These are phyloP conservation scores for Chaetoscypha palmicola DNA, from an alignment of 2,329 filamentous ascomycete genomes.

Conservation along the genomic window DNA sequence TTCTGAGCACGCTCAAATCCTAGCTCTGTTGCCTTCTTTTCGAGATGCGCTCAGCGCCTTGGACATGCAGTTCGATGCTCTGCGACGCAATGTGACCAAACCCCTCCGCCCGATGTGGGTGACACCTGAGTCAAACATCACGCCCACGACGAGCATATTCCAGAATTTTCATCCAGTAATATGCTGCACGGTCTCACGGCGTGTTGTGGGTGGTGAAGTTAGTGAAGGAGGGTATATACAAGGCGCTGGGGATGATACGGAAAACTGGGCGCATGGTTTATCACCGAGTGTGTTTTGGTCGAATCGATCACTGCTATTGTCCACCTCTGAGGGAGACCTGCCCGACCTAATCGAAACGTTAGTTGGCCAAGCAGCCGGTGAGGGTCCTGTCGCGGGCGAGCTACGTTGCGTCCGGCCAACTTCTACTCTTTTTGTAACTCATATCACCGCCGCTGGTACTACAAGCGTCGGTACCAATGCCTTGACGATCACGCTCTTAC, in stretches of 20 bases:
- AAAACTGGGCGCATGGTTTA: constrained; percentile 82
- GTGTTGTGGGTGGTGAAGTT: constrained; percentile 61
- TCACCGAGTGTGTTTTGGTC: constrained; percentile 76
- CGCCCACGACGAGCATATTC: constrained; percentile 38
- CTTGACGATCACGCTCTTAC: constrained; percentile 35
- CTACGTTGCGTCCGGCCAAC: constrained; percentile 25
- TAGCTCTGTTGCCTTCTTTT: constrained; percentile 47
- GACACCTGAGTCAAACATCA: constrained; percentile 56
- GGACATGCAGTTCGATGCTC: constrained; percentile 47
- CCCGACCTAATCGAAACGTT: constrained; percentile 43
- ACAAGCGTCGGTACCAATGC: background rate
- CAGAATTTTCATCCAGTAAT: constrained; percentile 64
- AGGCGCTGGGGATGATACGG: constrained; percentile 88
- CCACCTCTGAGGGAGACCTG: constrained; percentile 58
- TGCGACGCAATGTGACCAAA: constrained; percentile 54
- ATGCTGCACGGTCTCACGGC: constrained; percentile 76
- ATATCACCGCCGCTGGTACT: constrained; percentile 12
- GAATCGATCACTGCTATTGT: constrained; percentile 53
- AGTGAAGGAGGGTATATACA: constrained; percentile 78
- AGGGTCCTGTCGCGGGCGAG: background rate
- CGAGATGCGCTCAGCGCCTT: constrained; percentile 48
- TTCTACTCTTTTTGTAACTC: constrained; percentile 23
- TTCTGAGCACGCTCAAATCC: constrained; percentile 75
- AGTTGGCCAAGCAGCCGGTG: constrained; percentile 27
- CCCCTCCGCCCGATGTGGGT: constrained; percentile 77